Base-by-base conservation (phyloP, 345 rosid genomes). In the Aquilaria yunnanensis region DNA sequence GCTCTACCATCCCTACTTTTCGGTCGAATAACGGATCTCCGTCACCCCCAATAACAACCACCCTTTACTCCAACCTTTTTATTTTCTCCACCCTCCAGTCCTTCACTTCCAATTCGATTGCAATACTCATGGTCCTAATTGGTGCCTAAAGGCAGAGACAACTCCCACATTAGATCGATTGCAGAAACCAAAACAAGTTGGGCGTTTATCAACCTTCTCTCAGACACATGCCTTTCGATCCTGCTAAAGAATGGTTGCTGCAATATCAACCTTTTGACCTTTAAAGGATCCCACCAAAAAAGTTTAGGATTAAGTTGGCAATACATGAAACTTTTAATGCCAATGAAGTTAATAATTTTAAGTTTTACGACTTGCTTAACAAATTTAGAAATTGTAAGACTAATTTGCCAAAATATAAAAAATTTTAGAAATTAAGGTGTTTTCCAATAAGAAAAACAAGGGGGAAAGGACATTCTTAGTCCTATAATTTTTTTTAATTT, bases 211-310 rank as follows among this genome's bases (percentile, higher is more conserved):
- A 77, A 32, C 47, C 70, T 66, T 10, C 76, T 47, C 72, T 90
- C 94, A 2, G 94, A 80, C 52, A 14, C 80, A 0, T 66, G 59
- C 51, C 89, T 65, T 30, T 59, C 58, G 57, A 30, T 55, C 32
- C 90, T 92, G 11, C 92, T 83, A 41, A 90, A 83, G 76, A 76
- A 82, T 0, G 89, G 76, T n/a, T 79, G 88, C 53, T 80, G 80
- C 62, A 86, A 45, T 68, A 89, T 80, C 73, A 84, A 43, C 61
- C 96, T 90, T 51, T 45, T 67, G 86, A 89, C 83, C 68, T 59
- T 77, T 54, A 85, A 59, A 30, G 87, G 76, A 23, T 23, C 23
- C 23, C 23, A 23, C 23, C 23, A 23, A 23, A 23, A 23, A 23
- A 23, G 23, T 23, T 23, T 23, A 23, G 23, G 23, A 23, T 23